Evolutionary conservation across 1,284 basidiomycete species (phyloP), one percentile per base, ranked within the genome.

Genomic region (Malassezia pachydermatis): DNA sequence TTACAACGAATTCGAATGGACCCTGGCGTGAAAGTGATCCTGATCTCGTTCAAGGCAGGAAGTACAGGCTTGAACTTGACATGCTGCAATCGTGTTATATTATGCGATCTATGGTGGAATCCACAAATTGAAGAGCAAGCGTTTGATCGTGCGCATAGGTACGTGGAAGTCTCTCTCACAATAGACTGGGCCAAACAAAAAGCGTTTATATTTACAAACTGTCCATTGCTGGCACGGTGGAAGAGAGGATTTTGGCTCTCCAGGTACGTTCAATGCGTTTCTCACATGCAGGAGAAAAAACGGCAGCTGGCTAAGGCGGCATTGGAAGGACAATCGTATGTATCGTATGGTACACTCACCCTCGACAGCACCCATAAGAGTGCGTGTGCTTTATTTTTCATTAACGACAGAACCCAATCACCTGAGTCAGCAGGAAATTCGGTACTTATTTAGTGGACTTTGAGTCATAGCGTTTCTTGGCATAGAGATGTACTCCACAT

Each of bases 31-130:
- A 78, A 63, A 9, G 80, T 92, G 30, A 95, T 96, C 52, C 75
- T 98, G 54, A 92, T 96, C 55, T 94, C 88, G 0, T 92, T 96
- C 80, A 95, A 94, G 72, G 88, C 89, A 11, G 89, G 89, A 2
- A 86, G 84, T 65, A 88, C 86, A 80, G 88, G 89, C 42, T 78
- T 98, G 33, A 98, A 98, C 70, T 70, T 98, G 62, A 95, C 89
- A 0, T 83, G 82, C 44, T 96, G 92, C 75, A 92, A 88, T 72
- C 86, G 89, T 57, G 89, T 94, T 41, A 84, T 94, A 59, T 77
- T 95, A 5, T 80, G 86, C 54, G 90, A 95, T 69, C 73, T 94
- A 43, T 96, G 92, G 92, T 95, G 88, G 86, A 68, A 71, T 48
- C 72, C 65, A 14, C 51, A 59, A 45, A 49, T 65, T 36, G 59